Evolutionary conservation across 2,329 filamentous ascomycete genomes (phyloP).

Genomic region (Aspergillus ochraceoroseus): DNA sequence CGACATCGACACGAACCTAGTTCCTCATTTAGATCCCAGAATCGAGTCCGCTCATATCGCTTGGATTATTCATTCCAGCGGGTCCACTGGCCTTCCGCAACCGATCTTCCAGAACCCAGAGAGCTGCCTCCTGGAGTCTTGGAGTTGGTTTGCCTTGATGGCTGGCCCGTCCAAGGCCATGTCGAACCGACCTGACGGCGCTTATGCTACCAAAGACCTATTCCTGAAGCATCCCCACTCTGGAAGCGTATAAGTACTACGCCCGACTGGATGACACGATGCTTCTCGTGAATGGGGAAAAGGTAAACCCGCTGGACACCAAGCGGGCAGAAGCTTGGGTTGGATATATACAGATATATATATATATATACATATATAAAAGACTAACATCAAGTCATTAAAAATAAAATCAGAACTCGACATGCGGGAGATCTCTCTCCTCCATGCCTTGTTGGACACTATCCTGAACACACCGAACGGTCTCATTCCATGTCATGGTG

Average conservation of each 20-base stretch:
- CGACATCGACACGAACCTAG: constrained; percentile 22
- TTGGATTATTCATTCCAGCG: constrained; percentile 50
- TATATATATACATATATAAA: no score
- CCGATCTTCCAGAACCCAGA: constrained; percentile 58
- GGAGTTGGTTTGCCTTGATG: constrained; percentile 36
- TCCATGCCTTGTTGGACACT: constrained; percentile 43
- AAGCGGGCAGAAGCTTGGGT: no score
- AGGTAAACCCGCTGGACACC: constrained; percentile 46
- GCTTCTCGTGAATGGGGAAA: constrained; percentile 49
- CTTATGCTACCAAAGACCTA: constrained; percentile 50
- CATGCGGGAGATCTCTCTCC: constrained; percentile 44
- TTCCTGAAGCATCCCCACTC: constrained; percentile 45
- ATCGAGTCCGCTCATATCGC: constrained; percentile 34
- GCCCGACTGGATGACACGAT: constrained; percentile 47
- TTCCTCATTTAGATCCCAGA: constrained; percentile 24
- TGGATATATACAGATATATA: no score
- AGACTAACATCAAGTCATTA: constrained; percentile 11
- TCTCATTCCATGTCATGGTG: constrained; percentile 32
- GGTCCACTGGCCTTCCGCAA: constrained; percentile 60
- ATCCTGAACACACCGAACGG: constrained; percentile 40
- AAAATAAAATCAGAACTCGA: constrained; percentile 45
- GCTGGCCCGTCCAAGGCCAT: constrained; percentile 40
- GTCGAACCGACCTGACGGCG: constrained; percentile 46
- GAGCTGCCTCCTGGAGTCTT: constrained; percentile 40
- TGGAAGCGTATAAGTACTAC: constrained; percentile 47